Base-by-base conservation (phyloP, 1,139 yeast species). In the Taiozyma sp. region DNA sequence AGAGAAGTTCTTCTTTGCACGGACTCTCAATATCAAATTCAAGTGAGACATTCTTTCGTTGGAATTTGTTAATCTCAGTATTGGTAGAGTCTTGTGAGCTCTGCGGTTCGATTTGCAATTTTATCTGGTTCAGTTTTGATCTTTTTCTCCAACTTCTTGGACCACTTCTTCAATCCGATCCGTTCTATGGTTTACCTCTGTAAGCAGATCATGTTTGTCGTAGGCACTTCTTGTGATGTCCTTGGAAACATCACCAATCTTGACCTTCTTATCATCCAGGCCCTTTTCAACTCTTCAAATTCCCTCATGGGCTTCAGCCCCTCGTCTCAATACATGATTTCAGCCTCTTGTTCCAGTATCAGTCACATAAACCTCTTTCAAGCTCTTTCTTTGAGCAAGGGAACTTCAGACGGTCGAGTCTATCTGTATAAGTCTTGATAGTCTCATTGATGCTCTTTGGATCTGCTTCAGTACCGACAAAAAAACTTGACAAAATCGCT, bases 371-470 rank as follows among this genome's bases (percentile, higher is more conserved):
- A 84, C 66, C 80, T 75, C 55, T 83, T 87, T 57, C 85, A 75
- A 2, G 88, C 59, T 83, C 90, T 59, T 83, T 86, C 60, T 84
- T 90, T 46, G 83, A 65, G 61, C 82, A 84, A 46, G 81, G 75
- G 54, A 83, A 81, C 61, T 83, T 82, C 46, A 83, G 68, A 50
- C 81, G 73, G 22, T 76, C 73, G 55, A 78, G 77, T 34, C 73
- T 44, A 16, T 49, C 54, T n/a, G 41, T 53, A 34, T 54, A 62
- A 8, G 34, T 51, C 13, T 44, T 39, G 19, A 59, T 50, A 4
- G 54, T 51, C 1, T 51, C 57, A 43, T 60, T 58, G 8, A 60
- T 39, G 0, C 54, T 49, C 1, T 46, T 51, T 14, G 65, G 63
- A 30, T 56, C 57, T 4, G 45, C 49, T 28, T 48, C 48, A 12